Evolutionary conservation across 108 stramenopile genomes (phyloP).

Genomic region (Fistulifera pelliculosa): DNA sequence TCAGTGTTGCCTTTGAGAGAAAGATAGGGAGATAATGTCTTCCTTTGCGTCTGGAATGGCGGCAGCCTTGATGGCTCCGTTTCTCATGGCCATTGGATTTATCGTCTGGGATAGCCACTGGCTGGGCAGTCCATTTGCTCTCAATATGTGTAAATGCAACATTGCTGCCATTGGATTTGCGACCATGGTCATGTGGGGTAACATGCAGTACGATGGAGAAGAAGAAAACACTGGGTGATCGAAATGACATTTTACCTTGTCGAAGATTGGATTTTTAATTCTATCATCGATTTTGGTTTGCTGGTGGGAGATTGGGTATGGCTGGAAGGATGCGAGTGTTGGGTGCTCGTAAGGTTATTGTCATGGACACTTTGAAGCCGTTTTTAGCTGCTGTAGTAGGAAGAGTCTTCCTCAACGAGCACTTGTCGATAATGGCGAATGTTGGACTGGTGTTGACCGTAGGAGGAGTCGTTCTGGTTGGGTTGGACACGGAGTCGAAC

Average conservation of each 20-base stretch:
- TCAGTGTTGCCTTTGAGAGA: too few species aligned
- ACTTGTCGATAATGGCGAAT: slow-evolving; percentile 21
- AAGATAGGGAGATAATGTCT: too few species aligned
- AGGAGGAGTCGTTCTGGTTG: slow-evolving; percentile 51
- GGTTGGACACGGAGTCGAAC: slow-evolving; percentile 32
- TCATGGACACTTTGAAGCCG: slow-evolving; percentile 77
- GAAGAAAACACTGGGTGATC: background rate
- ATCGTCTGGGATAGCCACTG: slow-evolving; percentile 72
- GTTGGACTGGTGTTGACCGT: slow-evolving; percentile 62
- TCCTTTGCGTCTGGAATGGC: slow-evolving; percentile 20
- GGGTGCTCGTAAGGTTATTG: slow-evolving; percentile 73
- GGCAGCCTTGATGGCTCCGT: slow-evolving; percentile 51
- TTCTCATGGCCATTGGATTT: slow-evolving; percentile 65
- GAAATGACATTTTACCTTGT: background rate
- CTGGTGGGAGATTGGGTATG: slow-evolving; percentile 73
- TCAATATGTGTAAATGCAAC: slow-evolving; percentile 84
- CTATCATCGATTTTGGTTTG: slow-evolving; percentile 68
- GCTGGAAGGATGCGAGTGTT: slow-evolving; percentile 70
- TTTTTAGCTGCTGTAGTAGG: slow-evolving; percentile 79
- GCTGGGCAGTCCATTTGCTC: slow-evolving; percentile 65
- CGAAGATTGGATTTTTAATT: slow-evolving; percentile 45
- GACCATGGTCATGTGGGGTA: slow-evolving; percentile 22
- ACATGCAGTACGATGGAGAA: slow-evolving; percentile 3
- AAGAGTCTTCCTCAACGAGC: slow-evolving; percentile 46
- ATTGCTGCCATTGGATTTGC: slow-evolving; percentile 57